phyloP scores from a whole-genome alignment of 2,329 filamentous ascomycete genomes.

The Apiospora saccharicola region DNA sequence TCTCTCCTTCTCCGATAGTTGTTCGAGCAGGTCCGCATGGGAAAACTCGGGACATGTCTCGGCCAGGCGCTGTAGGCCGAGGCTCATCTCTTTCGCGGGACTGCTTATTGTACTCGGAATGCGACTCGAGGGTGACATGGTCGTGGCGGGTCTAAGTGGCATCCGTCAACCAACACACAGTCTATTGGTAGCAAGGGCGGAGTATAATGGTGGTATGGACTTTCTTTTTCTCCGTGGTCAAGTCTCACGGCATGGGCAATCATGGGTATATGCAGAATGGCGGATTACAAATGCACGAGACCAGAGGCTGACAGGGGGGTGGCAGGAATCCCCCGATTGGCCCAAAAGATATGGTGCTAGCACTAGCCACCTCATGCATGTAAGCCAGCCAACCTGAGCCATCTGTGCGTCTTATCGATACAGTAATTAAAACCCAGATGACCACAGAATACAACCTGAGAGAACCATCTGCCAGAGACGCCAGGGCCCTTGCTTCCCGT shows the following conservation, averaged over 20 bases:
- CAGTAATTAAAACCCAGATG: too few species aligned
- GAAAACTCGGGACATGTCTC: not conserved
- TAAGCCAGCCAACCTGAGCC: not conserved
- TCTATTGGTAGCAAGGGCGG: too few species aligned
- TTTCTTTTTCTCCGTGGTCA: not conserved
- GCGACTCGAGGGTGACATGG: not conserved
- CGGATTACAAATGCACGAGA: not conserved
- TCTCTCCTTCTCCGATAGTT: not conserved
- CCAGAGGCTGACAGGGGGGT: too few species aligned
- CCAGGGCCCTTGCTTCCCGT: too few species aligned
- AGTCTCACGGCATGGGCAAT: not conserved
- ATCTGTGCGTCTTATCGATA: not conserved
- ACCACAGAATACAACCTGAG: too few species aligned
- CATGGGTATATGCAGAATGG: not conserved
- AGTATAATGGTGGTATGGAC: too few species aligned
- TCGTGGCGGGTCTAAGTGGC: not conserved
- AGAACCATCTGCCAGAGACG: too few species aligned
- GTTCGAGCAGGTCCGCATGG: not conserved
- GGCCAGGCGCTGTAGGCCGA: not conserved
- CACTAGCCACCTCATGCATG: not conserved
- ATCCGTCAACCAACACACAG: too few species aligned
- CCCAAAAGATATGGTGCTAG: not conserved
- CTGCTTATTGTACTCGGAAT: not conserved
- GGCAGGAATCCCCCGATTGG: not conserved
- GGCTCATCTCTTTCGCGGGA: not conserved